Base-by-base conservation (phyloP, 352 stramenopile species). In the Phytophthora melonis region DNA sequence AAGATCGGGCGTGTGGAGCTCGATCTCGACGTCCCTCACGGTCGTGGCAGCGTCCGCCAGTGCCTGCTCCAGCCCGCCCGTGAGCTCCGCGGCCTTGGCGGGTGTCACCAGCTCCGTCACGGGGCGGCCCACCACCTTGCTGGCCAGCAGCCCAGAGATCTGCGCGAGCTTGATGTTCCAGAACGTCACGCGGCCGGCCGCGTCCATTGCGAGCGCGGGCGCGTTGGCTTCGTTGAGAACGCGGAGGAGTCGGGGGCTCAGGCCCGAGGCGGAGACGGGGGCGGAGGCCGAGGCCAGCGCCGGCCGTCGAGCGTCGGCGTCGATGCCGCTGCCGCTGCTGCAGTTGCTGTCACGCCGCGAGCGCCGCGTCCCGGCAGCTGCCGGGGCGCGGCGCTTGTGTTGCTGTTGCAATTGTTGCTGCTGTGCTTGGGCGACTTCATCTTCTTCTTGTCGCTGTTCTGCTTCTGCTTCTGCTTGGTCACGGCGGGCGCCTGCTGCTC, bases 81-180 rank as follows among this genome's bases (percentile, higher is more conserved):
- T 72, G 56, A 78, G 36, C 19, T 71, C 53, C 55, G 18, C 57
- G 61, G 18, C 78, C 73, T 52, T 71, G 52, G 27, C 64, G 66
- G 49, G 59, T 54, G 64, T 34, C 7, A 81, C 27, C 1, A 89
- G 71, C 19, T 91, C 79, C 23, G 80, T 53, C 21, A 93, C 62
- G 0, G 77, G 69, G 9, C 56, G 57, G 4, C 74, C 77, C n/a
- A 86, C 18, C 2, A 88, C 79, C 23, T 81, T 62, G 10, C 25
- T 36, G 8, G 70, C 19, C 18, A 55, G 52, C 10, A 84, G 52
- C n/a, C 74, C 81, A 36, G 81, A 86, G 50, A 89, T 71, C 43
- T 79, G 56, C 49, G 70, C 75, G 39, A 92, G 69, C 66, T 86
- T 87, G 16, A 83, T 56, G 75, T 94, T 94, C 87, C 87, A 94